phyloP scores from a whole-genome alignment of 768 basidiomycete species.

The Ramaria sp. region DNA sequence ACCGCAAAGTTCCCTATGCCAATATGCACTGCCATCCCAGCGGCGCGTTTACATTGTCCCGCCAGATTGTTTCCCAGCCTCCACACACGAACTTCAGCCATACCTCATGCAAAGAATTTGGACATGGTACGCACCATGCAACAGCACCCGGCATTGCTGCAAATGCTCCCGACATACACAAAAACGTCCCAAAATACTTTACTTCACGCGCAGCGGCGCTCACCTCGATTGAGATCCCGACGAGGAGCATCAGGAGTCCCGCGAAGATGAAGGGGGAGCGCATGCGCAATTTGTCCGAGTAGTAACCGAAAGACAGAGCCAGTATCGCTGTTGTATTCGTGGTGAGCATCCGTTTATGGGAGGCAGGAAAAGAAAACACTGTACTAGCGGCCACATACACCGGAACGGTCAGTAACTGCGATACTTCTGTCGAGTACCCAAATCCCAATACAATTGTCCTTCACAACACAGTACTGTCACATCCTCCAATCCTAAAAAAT shows the following conservation, averaged over 20 bases:
- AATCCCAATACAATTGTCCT: conserved; percentile 59
- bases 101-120: no score
- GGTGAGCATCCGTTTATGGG: not conserved
- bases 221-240: conserved; percentile 58
- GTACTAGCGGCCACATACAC: conserved; percentile 56
- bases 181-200: conserved; percentile 68
- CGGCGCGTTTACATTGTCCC: conserved; percentile 60
- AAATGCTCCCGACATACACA: conserved; percentile 51
- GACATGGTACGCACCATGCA: conserved; percentile 35
- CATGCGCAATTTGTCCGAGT: conserved; percentile 44
- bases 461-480: not conserved
- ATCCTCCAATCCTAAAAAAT: not conserved
- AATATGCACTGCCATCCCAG: conserved; percentile 61
- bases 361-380: conserved; percentile 13
- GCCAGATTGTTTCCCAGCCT: conserved; percentile 60
- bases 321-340: conserved; percentile 32
- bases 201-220: conserved; percentile 37
- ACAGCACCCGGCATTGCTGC: conserved; percentile 48
- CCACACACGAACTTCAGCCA: not conserved
- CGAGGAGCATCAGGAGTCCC: conserved; percentile 38
- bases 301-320: conserved; percentile 40
- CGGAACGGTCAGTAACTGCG: conserved; percentile 58
- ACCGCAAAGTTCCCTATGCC: conserved; percentile 58
- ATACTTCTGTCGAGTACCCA: conserved; percentile 44
- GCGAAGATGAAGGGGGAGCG: conserved; percentile 51